Base-by-base conservation (phyloP, 495 filamentous ascomycete genomes). In the Achaetomiella virescens region DNA sequence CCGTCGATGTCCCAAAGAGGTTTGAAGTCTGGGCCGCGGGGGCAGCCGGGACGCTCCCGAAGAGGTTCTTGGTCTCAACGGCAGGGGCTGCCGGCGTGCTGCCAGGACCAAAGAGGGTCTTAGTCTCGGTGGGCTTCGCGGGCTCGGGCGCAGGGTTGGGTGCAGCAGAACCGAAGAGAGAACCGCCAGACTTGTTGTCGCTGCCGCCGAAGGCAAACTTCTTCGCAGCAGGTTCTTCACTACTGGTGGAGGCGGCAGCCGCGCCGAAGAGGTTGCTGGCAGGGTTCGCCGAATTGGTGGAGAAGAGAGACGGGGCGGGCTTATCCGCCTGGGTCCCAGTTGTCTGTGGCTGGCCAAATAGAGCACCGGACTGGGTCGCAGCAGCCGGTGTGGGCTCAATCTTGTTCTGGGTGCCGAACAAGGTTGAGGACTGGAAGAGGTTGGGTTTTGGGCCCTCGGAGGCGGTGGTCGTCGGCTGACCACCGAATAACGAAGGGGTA, bases 381-480 rank as follows among this genome's bases (percentile, higher is more conserved):
- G 57, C 7, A 15, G 55, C 12, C n/a, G 61, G 61, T 21, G 56
- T 49, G 11, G 59, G 21, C 46, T 72, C 72, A 3, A 66, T 17
- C 41, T 70, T 69, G 36, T 33, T 46, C 33, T 59, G 54, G 47
- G 49, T 60, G 11, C 78, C 79, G 59, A 81, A 81, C 25, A 78
- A 57, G 10, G 69, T 67, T 24, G 70, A 66, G 17, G 77, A 70
- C 38, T 71, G 70, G 57, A 73, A 72, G 10, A 67, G 52, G 6
- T 64, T 55, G 22, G 66, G 21, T 21, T 65, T 66, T 12, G 71
- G n/a, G 22, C 70, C 21, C 25, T 66, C 59, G 18, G 58, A 27
- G 44, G 55, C 17, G 4, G 58, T 15, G 17, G 52, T 38, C 1
- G 55, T 52, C 11, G 62, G 33, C 59, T 59, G 61, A 21, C 47